Conservation (phyloP, 139 green algal species). For the Deuterostichococcus epilithicus region DNA sequence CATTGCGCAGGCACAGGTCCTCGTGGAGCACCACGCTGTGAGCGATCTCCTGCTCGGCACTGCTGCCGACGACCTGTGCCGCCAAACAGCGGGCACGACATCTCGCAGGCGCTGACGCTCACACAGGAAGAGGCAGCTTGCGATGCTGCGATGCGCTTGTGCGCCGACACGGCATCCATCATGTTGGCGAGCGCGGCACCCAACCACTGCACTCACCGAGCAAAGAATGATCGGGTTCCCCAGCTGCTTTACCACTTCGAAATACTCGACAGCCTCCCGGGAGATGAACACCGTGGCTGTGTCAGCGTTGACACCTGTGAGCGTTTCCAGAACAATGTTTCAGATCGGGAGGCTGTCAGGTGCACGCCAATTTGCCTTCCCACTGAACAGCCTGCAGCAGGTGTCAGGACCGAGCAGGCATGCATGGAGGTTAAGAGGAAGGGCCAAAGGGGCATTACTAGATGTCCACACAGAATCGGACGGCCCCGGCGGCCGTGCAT, state of each 20-base stretch:
- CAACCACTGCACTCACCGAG: background rate
- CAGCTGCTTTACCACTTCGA: background rate
- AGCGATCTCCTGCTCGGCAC: background rate
- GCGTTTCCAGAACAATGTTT: too few species aligned
- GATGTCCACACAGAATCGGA: background rate
- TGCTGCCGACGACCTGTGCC: background rate
- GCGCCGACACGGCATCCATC: too few species aligned
- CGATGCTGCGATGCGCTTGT: too few species aligned
- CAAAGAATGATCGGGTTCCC: background rate
- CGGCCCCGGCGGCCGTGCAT: background rate
- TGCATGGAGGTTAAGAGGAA: too few species aligned
- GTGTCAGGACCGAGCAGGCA: too few species aligned
- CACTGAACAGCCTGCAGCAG: too few species aligned
- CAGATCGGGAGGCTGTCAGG: background rate
- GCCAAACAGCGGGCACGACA: too few species aligned
- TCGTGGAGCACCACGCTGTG: background rate
- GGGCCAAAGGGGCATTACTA: too few species aligned
- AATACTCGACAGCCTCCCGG: background rate
- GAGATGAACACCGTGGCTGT: background rate
- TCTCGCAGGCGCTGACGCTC: too few species aligned
- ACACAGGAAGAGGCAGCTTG: too few species aligned
- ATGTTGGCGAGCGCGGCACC: background rate
- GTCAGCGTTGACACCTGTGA: background rate
- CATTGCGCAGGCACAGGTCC: background rate
- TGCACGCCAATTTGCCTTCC: background rate